Base-by-base conservation (phyloP, 169 alveolate genomes). In the Blepharisma undulans region DNA sequence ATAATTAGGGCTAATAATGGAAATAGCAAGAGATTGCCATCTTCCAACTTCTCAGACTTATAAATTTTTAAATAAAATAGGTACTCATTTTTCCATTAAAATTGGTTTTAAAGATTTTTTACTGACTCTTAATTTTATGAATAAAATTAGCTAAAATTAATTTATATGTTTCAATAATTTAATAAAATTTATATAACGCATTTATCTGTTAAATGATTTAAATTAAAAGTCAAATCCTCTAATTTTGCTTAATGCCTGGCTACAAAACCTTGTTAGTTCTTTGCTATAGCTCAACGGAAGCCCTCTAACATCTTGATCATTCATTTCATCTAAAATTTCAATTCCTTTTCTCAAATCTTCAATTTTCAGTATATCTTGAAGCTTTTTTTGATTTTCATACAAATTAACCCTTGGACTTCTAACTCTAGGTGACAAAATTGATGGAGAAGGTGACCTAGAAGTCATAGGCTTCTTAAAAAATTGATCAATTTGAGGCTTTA, bases 301-400 rank as follows among this genome's bases (percentile, higher is more conserved):
- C 34, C 60, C 34, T 21, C 10, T 29, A 78, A 78, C 30, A 27
- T 78, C 86, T 21, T 32, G 29, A 29, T 78, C 86, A 78, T 12
- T 6, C 86, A 78, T 78, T 29, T 78, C 86, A 29, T 78, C 34
- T 27, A 78, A 21, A 21, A 78, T 32, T 32, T 78, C 71, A 6
- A 78, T 78, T 25, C 61, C 86, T 32, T 32, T 78, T 78, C 86
- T 78, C 18, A 78, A 14, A 29, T 78, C 86, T 32, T 78, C 86
- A 78, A 32, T 78, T 25, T 32, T 25, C 21, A 78, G 66, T 48
- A 48, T 18, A 18, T 48, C 66, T 18, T 48, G 66, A 48, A 48
- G 66, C 14, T 48, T 48, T 48, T 18, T 48, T 48, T 48, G 66
- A 48, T 48, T 3, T 48, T 48, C 66, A 5, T 48, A 48, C 14